These are phyloP conservation scores for Blastomyces parvus DNA, from an alignment of 2,329 filamentous ascomycete species.

Conservation along the genomic window DNA sequence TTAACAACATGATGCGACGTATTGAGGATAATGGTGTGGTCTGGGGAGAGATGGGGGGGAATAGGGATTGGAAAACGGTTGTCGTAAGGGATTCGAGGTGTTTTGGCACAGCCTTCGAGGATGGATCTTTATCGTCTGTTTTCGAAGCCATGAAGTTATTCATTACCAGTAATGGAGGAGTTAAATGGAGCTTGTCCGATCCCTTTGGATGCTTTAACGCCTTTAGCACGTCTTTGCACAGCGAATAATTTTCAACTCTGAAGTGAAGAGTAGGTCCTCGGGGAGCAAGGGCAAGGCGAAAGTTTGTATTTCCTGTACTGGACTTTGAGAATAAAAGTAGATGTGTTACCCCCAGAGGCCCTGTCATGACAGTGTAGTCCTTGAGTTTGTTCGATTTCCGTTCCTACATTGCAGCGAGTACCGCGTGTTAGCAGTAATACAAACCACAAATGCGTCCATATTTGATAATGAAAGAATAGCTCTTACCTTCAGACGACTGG, in stretches of 20 bases:
- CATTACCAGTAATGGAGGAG: constrained; percentile 88
- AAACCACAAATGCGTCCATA: neutral
- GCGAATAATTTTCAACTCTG: constrained; percentile 84
- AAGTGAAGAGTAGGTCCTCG: constrained; percentile 91
- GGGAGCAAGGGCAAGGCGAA: constrained; percentile 78
- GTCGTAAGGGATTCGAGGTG: constrained; percentile 89
- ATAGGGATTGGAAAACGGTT: constrained; percentile 90
- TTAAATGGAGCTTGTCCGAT: constrained; percentile 75
- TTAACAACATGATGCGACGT: constrained; percentile 77
- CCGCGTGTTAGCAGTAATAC: constrained; percentile 8
- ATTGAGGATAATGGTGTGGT: constrained; percentile 85
- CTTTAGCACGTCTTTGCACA: constrained; percentile 81
- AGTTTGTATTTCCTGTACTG: constrained; percentile 79
- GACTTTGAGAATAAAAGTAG: constrained; percentile 88
- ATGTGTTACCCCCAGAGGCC: constrained; percentile 85
- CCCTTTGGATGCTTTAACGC: constrained; percentile 74
- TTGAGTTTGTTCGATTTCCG: constrained; percentile 75
- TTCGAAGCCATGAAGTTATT: constrained; percentile 79
- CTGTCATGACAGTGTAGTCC: constrained; percentile 93
- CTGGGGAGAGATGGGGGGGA: constrained; percentile 90
- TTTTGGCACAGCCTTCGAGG: constrained; percentile 64
- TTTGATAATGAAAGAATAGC: neutral
- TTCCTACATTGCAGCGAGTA: constrained; percentile 43
- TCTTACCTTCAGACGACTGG: constrained; percentile 63
- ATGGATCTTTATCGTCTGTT: constrained; percentile 45